Conservation (phyloP, 352 stramenopile genomes). For the Globisporangium okanoganense region DNA sequence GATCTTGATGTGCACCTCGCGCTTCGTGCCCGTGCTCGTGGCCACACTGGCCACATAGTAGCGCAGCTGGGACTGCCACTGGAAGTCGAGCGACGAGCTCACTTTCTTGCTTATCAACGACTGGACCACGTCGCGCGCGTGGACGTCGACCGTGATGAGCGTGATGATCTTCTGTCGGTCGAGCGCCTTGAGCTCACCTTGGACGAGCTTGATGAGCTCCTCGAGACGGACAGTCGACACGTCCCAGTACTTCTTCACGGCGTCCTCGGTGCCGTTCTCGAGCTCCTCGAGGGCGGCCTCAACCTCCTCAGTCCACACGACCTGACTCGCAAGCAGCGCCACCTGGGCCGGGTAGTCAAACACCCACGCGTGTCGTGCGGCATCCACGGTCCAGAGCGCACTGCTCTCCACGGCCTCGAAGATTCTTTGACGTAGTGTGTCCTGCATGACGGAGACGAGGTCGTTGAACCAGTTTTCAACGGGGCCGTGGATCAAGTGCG, state of each 20-base stretch:
- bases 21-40: constrained; percentile 30
- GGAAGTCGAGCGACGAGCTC: constrained; percentile 89
- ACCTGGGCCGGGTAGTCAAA: constrained; percentile 89
- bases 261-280: constrained; percentile 94
- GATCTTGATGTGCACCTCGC: constrained; percentile 86
- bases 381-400: constrained; percentile 89
- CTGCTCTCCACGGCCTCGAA: constrained; percentile 91
- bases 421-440: constrained; percentile 79
- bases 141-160: constrained; percentile 97
- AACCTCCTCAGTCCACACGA: constrained; percentile 93
- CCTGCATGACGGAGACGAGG: constrained; percentile 92
- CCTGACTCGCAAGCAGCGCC: constrained; percentile 87
- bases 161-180: constrained; percentile 94
- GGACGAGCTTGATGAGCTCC: constrained; percentile 92
- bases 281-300: constrained; percentile 91
- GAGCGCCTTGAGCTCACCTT: constrained; percentile 63
- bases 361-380: constrained; percentile 82
- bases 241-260: constrained; percentile 94
- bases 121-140: constrained; percentile 94
- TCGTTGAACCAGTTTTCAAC: constrained; percentile 95
- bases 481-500: constrained; percentile 78
- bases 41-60: constrained; percentile 84
- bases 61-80: constrained; percentile 95
- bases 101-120: constrained; percentile 92
- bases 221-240: constrained; percentile 89